Evolutionary conservation across 163 green algal species (phyloP), one percentile per base, ranked within the genome.

Genomic region (Trebouxiophyceae sp.): DNA sequence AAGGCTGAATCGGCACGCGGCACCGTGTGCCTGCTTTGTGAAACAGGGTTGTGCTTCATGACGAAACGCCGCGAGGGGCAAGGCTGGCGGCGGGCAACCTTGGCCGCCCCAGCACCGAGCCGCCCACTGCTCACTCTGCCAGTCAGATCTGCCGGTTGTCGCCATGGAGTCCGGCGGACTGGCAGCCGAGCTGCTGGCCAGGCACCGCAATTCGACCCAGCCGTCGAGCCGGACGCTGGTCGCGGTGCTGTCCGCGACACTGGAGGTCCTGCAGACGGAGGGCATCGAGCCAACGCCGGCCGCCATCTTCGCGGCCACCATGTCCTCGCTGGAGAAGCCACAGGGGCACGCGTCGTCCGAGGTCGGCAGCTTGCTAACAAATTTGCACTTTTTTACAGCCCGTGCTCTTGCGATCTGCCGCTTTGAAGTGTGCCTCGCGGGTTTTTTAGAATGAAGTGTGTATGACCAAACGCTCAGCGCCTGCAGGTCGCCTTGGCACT

Each of bases 281-380:
- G 72, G 77, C 0, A 65, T 95, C 65, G 29, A 81, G 24, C 68
- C 79, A 2, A 89, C 76, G 0, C 87, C 90, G 6, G 89, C 85
- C 16, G 82, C 84, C 31, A 68, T 93, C 6, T 97, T 95, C 68
- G 89, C 90, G 2, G 87, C 88, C 1, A 31, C 85, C 26, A 91
- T 95, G 83, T 82, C 78, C 7, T 81, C 80, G 12, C 59, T 96
- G 60, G 81, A 92, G 46, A 81, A 80, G 50, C 55, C 58, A 0
- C 81, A 86, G 4, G 83, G 76, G 1, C 60, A 80, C 20, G 39
- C 54, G 16, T 79, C 73, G 54, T n/a, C 66, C 26, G 68, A 81
- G 77, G 82, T 79, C 45, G 23, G 71, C 4, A 30, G 39, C 39
- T n/a, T 12, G 39, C 39, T 50, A 12, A 50, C 39, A 50, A 50